A percentile compares a stretch with the other conserved stretches of the same genome.
Conservation (phyloP, 2,329 filamentous ascomycete species). For the Cordyceps tenuipes region DNA sequence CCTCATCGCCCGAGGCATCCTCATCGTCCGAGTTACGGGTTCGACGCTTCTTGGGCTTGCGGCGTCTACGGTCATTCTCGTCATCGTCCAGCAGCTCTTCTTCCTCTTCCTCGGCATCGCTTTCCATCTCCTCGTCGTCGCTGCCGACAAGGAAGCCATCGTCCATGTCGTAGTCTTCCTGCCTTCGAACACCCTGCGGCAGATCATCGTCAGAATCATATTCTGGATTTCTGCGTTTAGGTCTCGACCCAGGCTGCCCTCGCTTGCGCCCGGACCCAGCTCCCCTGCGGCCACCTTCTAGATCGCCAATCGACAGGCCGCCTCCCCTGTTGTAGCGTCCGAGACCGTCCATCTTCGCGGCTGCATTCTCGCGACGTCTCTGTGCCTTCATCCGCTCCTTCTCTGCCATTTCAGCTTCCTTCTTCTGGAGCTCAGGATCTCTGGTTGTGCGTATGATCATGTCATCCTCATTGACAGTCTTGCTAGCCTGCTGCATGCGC, state of each 20-base stretch:
- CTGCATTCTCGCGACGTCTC: constrained; percentile 59
- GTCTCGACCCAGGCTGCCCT: constrained; percentile 40
- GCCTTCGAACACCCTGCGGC: constrained; percentile 49
- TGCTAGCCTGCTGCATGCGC: constrained; percentile 56
- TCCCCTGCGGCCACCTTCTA: constrained; percentile 51
- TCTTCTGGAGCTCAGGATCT: constrained; percentile 69
- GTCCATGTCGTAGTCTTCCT: constrained; percentile 71
- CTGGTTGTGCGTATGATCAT: constrained; percentile 63
- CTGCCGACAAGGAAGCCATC: constrained; percentile 72
- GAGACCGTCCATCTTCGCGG: constrained; percentile 52
- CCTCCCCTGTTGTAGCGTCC: constrained; percentile 44
- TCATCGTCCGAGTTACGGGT: constrained; percentile 39
- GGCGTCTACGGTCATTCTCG: constrained; percentile 38
- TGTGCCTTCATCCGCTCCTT: constrained; percentile 63
- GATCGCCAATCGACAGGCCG: constrained; percentile 58
- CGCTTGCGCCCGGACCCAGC: constrained; percentile 44
- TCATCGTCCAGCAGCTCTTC: constrained; percentile 40
- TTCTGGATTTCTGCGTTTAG: constrained; percentile 50
- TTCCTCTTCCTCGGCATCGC: constrained; percentile 57
- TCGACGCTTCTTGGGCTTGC: constrained; percentile 41
- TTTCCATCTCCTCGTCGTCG: constrained; percentile 58
- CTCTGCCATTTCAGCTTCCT: constrained; percentile 64
- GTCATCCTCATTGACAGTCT: constrained; percentile 46
- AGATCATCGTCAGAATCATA: constrained; percentile 73
- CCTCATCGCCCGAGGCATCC: constrained; percentile 47